Base-by-base conservation (phyloP, 495 filamentous ascomycete genomes). In the Penicillium argentinense region DNA sequence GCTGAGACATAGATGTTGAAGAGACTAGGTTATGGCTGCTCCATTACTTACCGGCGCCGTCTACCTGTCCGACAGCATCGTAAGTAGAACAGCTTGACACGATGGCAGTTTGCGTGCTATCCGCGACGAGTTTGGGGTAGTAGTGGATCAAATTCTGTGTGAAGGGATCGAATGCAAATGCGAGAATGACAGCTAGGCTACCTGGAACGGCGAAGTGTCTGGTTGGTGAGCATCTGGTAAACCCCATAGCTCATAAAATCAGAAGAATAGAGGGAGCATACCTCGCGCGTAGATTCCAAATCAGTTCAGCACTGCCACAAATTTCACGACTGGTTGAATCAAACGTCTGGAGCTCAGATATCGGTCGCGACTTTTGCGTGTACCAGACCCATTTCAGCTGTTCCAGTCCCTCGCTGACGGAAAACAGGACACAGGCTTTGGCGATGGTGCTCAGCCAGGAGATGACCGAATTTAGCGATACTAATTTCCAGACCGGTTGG, bases 371-470 rank as follows among this genome's bases (percentile, higher is more conserved):
- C 27, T 14, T 9, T 11, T 23, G 34, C 19, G 25, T 17, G 22
- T 42, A 49, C 46, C 46, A 49, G 11, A 18, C 11, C 46, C 46
- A 49, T 17, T 49, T 49, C 9, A 49, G 9, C 13, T 49, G 46
- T 3, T 38, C 46, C 6, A 49, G 9, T 4, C 9, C 24, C 34
- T 39, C 32, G 13, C 24, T 47, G 16, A 39, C 21, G 17, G 34
- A 8, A 16, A 27, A 47, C 11, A 47, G 5, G n/a, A 47, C 17
- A 21, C 30, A 34, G 4, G 3, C 37, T 16, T 41, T 42, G 2
- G 46, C 33, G 18, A 49, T 8, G n/a, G 37, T 49, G 25, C 46
- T 49, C n/a, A 49, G 13, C 46, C 46, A 49, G 4, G 46, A 40
- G 5, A 49, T 42, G 1, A 49, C 5, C 19, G 37, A 47, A 28